Base-by-base conservation (phyloP, 2,329 filamentous ascomycete species). In the Fusarium newnesense region DNA sequence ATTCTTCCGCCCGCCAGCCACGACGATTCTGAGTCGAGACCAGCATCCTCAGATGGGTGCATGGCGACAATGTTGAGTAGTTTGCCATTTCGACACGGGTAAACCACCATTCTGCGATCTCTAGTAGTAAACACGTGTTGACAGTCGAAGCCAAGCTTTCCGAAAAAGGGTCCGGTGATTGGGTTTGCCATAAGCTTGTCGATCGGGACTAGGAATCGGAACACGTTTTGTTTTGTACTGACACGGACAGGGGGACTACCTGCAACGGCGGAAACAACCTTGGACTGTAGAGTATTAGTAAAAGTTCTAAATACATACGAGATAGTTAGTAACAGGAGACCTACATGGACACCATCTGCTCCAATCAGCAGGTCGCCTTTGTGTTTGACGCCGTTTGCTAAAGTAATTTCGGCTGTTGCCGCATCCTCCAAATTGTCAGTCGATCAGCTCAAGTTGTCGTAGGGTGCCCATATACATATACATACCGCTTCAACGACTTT, bases 261-360 rank as follows among this genome's bases (percentile, higher is more conserved):
- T 36, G 58, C 49, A 10, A 65, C 62, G 11, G 57, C 26, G 16
- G 32, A 28, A 24, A 62, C 57, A 4, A 65, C 57, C 11, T 47
- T 65, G 12, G 62, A 65, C 62, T 65, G 9, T 3, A 24, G 3
- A 34, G 1, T 7, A 50, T 50, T 9, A 50, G n/a, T 34, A 16
- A 37, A 2, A 5, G 9, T 2, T 18, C 0, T 19, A 9, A 7
- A 34, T 5, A 7, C 9, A 1, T 15, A 32, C 3, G 30, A 30
- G 30, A 30, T 5, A 21, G 24, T 24, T 24, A 16, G 5, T 3
- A 21, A 39, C 32, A 10, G 7, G 0, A 15, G 18, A 9, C 57
- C 15, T 32, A 65, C 62, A 19, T 65, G 62, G 13, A 65, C 62
- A 15, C 62, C 62, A 21, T 65, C 62, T 9, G 62, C 62, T 28